A percentile compares a stretch with the other conserved stretches of the same genome.
These are phyloP conservation scores for Coffea canephora DNA, from an alignment of 257 asterid genomes.

Conservation along the genomic window DNA sequence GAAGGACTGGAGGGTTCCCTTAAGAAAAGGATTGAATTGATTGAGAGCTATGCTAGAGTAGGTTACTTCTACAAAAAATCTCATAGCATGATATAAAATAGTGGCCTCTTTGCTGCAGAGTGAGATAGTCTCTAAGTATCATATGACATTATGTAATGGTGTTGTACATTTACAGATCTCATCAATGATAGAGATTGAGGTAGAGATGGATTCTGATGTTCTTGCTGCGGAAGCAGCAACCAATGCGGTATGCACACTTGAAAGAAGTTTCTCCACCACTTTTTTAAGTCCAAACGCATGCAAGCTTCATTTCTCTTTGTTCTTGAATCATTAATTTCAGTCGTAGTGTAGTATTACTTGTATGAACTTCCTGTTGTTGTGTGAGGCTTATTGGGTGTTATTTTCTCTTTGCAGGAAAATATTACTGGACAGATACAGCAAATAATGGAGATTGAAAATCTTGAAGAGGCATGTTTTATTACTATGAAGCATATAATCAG, in stretches of 20 bases:
- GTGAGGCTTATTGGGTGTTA: neutral
- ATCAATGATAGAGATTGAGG: conserved; percentile 95
- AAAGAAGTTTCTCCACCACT: neutral
- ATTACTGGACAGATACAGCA: conserved; percentile 80
- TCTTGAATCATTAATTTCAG: neutral
- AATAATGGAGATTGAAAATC: conserved; percentile 91
- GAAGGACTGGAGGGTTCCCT: conserved; percentile 78
- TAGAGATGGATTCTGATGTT: conserved; percentile 88
- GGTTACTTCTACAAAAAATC: conserved; percentile 19
- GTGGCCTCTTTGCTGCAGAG: neutral
- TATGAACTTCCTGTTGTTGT: neutral
- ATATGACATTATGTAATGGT: conserved; percentile 3
- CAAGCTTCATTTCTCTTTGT: conserved; percentile 2
- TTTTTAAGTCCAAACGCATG: neutral
- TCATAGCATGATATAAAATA: neutral
- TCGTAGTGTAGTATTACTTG: neutral
- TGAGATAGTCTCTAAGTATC: neutral
- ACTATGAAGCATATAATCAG: conserved; percentile 1
- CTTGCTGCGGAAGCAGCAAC: conserved; percentile 88
- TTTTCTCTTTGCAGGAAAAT: conserved; percentile 63
- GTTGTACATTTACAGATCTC: conserved; percentile 59
- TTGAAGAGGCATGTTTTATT: conserved; percentile 70
- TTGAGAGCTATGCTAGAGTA: conserved; percentile 96
- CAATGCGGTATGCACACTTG: conserved; percentile 46
- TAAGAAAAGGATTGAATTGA: conserved; percentile 76